Percentiles rank a stretch among this genome's conserved stretches.
Conservation (phyloP, 495 filamentous ascomycete genomes). For the Collariella sp. region DNA sequence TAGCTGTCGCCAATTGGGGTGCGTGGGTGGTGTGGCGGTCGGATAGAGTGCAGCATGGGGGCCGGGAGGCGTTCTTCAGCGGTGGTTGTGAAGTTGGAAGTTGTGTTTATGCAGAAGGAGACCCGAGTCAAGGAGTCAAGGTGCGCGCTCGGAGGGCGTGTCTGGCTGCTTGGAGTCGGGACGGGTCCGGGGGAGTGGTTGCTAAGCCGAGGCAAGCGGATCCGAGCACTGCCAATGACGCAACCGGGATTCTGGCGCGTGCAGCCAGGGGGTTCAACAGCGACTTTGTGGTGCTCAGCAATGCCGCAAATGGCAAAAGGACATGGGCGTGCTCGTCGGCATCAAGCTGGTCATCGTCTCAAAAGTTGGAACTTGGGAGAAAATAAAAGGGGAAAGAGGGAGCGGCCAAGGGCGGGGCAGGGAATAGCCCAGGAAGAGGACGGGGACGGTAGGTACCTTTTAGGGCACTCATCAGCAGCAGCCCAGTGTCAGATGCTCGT, state of each 20-base stretch:
- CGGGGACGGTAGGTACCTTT: background rate
- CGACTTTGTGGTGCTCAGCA: background rate
- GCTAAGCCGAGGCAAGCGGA: conserved; percentile 25
- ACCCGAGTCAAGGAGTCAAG: background rate
- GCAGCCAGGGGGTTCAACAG: conserved; percentile 9
- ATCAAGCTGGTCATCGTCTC: background rate
- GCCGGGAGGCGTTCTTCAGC: background rate
- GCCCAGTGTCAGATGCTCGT: conserved; percentile 6
- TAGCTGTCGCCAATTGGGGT: conserved; percentile 26
- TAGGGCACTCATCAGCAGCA: background rate
- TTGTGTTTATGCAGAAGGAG: background rate
- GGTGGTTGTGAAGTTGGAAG: background rate
- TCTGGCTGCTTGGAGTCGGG: conserved; percentile 9
- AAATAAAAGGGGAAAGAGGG: background rate
- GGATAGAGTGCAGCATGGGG: conserved; percentile 23
- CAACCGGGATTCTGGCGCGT: conserved; percentile 1
- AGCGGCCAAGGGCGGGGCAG: conserved; percentile 2
- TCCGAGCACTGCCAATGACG: conserved; percentile 11
- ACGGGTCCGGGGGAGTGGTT: conserved; percentile 2
- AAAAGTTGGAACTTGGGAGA: no score
- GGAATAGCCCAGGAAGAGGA: background rate
- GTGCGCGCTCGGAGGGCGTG: background rate
- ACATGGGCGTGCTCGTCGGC: background rate
- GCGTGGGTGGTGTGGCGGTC: conserved; percentile 22
- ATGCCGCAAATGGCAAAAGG: conserved; percentile 5